Conservation (phyloP, 768 basidiomycete genomes). For the Macrolepiota dolichaula region DNA sequence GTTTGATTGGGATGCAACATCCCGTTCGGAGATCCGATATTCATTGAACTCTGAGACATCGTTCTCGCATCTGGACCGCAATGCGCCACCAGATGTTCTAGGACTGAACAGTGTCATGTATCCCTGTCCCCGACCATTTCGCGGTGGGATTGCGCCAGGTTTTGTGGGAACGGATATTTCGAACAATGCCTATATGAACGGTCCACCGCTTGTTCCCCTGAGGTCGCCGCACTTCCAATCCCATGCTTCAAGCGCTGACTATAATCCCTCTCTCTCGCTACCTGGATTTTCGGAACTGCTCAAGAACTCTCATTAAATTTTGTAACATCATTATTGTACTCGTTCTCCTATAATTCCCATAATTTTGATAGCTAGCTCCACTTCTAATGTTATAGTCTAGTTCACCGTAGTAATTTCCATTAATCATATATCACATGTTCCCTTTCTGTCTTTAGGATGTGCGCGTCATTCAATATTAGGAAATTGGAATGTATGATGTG, state of each 20-base stretch:
- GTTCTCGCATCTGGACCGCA: background rate
- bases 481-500: background rate
- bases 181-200: background rate
- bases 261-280: background rate
- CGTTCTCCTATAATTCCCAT: background rate
- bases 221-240: background rate
- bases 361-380: background rate
- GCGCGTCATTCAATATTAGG: background rate
- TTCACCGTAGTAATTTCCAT: background rate
- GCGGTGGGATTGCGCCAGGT: background rate
- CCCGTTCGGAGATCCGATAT: slow-evolving; percentile 23
- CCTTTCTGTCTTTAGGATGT: background rate
- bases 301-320: background rate
- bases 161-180: background rate
- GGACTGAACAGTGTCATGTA: background rate
- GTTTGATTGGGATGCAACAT: slow-evolving; percentile 8
- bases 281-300: background rate
- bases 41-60: background rate
- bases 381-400: background rate
- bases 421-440: background rate
- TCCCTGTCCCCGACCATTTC: background rate
- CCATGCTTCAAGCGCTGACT: background rate
- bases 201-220: background rate
- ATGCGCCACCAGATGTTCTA: background rate
- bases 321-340: background rate